Base-by-base conservation (phyloP, 2,329 filamentous ascomycete species). In the Arthrobotrys entomopaga region DNA sequence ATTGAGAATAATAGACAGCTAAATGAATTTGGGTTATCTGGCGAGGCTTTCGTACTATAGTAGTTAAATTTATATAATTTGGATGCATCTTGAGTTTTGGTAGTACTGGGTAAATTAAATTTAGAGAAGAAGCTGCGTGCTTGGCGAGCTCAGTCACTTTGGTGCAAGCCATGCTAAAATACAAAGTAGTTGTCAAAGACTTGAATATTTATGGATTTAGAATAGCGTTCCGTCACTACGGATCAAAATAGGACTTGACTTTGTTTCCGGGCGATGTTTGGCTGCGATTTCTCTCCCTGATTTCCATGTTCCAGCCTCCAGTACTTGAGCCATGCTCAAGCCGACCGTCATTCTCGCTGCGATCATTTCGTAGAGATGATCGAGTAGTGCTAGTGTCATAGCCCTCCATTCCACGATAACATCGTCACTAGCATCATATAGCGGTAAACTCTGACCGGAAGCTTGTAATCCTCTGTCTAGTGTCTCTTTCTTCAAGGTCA, bases 281-380 rank as follows among this genome's bases (percentile, higher is more conserved):
- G 34, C 40, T 7, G 56, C 20, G 48, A 48, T 13, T 34, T 40
- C 59, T 29, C 20, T 29, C 78, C 87, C 83, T 82, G 95, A 93
- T 90, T 98, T 98, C 94, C 95, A 99, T 80, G 92, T 96, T 60
- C 95, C 95, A 10, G 94, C 95, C 82, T 98, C 95, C 16, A 99
- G 85, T 83, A 99, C 88, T 81, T 99, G 95, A 3, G 93, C 89
- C 78, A 98, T 82, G 48, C 85, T 91, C 81, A 99, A 83, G 78
- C 85, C 85, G 77, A 94, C 88, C 42, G 87, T 84, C 59, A 97
- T 82, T 53, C 87, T 83, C 42, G 84, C 82, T 80, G 91, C 92
- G 77, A 93, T 89, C 76, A 91, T 88, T 3, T 84, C 84, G 16
- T 91, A 84, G 11, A 93, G 84, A 77, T 90, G 86, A 80, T 93